These are phyloP conservation scores for Penicillium lagena DNA, from an alignment of 495 filamentous ascomycete genomes.

Conservation along the genomic window DNA sequence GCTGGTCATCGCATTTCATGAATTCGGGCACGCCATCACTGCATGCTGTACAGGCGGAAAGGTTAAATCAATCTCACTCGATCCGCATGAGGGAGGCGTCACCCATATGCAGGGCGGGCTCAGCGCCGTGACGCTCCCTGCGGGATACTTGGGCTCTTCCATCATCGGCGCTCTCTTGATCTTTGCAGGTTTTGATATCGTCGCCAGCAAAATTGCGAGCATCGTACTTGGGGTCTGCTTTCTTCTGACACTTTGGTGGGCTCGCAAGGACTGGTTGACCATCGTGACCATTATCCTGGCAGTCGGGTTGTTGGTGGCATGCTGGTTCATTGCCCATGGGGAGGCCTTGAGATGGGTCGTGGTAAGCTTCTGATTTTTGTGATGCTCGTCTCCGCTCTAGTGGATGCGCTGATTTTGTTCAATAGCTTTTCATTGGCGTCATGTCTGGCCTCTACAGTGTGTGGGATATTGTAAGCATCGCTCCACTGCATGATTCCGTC, in stretches of 20 bases:
- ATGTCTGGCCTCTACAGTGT: conserved; percentile 74
- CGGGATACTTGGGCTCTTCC: conserved; percentile 69
- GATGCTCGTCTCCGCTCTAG: neutral
- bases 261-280: conserved; percentile 68
- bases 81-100: conserved; percentile 66
- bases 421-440: conserved; percentile 67
- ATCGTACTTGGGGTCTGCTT: conserved; percentile 68
- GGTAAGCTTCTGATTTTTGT: conserved; percentile 23
- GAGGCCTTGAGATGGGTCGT: conserved; percentile 69
- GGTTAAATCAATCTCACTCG: conserved; percentile 66
- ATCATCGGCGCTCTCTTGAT: conserved; percentile 73
- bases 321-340: conserved; percentile 74
- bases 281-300: conserved; percentile 61
- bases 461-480: conserved; percentile 68
- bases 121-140: conserved; percentile 64
- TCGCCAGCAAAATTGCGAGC: conserved; percentile 71
- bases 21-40: conserved; percentile 72
- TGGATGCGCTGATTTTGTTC: neutral
- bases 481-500: neutral
- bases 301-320: conserved; percentile 63
- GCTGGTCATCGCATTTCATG: conserved; percentile 81
- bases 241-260: conserved; percentile 74
- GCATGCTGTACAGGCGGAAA: conserved; percentile 65
- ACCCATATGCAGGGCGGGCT: conserved; percentile 76
- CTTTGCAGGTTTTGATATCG: conserved; percentile 75